phyloP scores from a whole-genome alignment of 192 early-diverging fungal genomes.

The Mortierella hygrophila region DNA sequence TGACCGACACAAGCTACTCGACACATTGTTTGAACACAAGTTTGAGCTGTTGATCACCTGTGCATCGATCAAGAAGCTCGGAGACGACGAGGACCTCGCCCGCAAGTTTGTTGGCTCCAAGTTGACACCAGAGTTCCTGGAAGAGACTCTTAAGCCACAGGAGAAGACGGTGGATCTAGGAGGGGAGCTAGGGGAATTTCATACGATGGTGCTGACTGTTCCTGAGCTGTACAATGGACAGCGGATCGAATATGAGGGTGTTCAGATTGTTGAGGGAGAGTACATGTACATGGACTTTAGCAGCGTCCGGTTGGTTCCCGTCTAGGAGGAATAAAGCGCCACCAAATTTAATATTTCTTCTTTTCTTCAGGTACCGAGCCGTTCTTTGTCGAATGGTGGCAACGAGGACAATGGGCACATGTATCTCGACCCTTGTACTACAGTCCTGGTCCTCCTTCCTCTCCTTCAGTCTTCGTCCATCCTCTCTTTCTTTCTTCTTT shows the following conservation, averaged over 20 bases:
- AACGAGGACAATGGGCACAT: not conserved
- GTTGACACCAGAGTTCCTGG: constrained; percentile 56
- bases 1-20: constrained; percentile 58
- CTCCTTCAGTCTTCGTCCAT: not conserved
- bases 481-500: not conserved
- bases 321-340: no score
- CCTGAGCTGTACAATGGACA: constrained; percentile 59
- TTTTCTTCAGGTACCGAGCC: not conserved
- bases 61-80: constrained; percentile 56
- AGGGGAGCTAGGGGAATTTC: constrained; percentile 80
- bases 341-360: not conserved
- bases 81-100: constrained; percentile 48
- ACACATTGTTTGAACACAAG: constrained; percentile 58
- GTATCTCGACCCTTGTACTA: not conserved
- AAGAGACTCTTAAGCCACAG: constrained; percentile 54
- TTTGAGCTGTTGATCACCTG: constrained; percentile 57
- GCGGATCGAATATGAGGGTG: constrained; percentile 27
- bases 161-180: constrained; percentile 63
- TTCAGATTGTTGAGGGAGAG: constrained; percentile 48
- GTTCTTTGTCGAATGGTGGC: not conserved
- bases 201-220: constrained; percentile 76
- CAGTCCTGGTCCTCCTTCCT: not conserved
- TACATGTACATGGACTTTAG: constrained; percentile 57
- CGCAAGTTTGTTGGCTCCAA: constrained; percentile 57
- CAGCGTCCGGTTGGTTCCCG: constrained; percentile 18